Conservation (phyloP, 2,329 filamentous ascomycete species). For the Pseudogymnoascus sp. region DNA sequence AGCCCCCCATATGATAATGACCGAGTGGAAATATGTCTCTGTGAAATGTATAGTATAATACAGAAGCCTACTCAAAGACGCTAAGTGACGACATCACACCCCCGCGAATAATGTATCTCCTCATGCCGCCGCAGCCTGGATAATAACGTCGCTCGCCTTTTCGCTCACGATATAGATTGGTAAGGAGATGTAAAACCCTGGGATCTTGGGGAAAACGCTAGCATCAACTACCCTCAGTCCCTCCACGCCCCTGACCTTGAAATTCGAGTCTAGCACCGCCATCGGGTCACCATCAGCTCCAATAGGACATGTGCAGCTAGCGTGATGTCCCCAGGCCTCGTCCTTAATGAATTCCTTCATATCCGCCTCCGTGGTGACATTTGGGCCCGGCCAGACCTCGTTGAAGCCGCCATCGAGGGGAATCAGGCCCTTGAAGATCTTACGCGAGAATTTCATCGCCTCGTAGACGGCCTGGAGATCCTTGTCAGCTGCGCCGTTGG, state of each 20-base stretch:
- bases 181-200: conserved; percentile 45
- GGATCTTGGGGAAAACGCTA: conserved; percentile 47
- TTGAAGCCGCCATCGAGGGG: conserved; percentile 39
- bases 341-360: conserved; percentile 44
- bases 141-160: conserved; percentile 56
- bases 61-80: background rate
- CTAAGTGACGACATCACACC: background rate
- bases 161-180: conserved; percentile 52
- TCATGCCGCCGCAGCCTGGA: background rate
- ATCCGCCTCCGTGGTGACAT: conserved; percentile 37
- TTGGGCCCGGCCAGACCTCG: conserved; percentile 37
- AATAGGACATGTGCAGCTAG: conserved; percentile 49
- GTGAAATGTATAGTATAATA: conserved; percentile 5
- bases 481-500: conserved; percentile 12
- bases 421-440: conserved; percentile 36
- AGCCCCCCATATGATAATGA: background rate
- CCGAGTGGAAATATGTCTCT: background rate
- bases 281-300: conserved; percentile 47
- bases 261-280: conserved; percentile 51
- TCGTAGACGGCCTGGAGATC: conserved; percentile 18
- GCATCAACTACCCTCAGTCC: conserved; percentile 58
- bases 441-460: conserved; percentile 15
- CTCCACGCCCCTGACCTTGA: conserved; percentile 50
- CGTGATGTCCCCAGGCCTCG: conserved; percentile 52
- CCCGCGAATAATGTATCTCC: background rate